Evolutionary conservation across 148 eudicot genomes (phyloP).

Genomic region (Talinum fruticosum): DNA sequence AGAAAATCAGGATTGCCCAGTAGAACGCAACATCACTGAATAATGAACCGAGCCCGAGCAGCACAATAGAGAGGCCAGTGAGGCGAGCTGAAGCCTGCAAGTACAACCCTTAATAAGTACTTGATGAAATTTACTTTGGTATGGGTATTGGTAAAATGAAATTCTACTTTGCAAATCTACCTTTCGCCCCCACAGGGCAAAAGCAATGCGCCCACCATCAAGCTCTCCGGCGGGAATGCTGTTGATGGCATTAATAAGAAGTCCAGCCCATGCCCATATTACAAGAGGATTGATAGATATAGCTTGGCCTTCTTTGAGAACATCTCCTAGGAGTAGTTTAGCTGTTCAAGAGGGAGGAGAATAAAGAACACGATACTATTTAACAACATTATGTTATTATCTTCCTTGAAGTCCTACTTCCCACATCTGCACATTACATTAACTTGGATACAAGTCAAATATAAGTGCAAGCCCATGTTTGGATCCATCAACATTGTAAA

Average conservation of each 20-base stretch:
- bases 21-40: slow-evolving; percentile 93
- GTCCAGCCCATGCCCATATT: slow-evolving; percentile 99
- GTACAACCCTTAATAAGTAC: background rate
- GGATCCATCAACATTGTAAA: background rate
- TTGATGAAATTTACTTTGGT: background rate
- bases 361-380: slow-evolving; percentile 9
- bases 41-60: slow-evolving; percentile 80
- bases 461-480: background rate
- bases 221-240: slow-evolving; percentile 99
- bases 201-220: slow-evolving; percentile 93
- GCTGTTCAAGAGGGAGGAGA: slow-evolving; percentile 43
- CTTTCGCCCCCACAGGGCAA: slow-evolving; percentile 97
- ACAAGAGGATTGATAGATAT: slow-evolving; percentile 91
- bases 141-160: background rate
- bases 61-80: slow-evolving; percentile 62
- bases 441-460: background rate
- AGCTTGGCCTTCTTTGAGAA: slow-evolving; percentile 83
- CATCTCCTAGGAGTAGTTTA: slow-evolving; percentile 87
- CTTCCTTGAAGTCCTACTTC: background rate
- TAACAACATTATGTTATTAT: background rate
- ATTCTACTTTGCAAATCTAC: slow-evolving; percentile 26
- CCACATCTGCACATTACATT: background rate
- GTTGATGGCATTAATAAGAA: slow-evolving; percentile 91
- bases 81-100: slow-evolving; percentile 71
- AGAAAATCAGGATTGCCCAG: slow-evolving; percentile 85